Evolutionary conservation across 1,284 basidiomycete genomes (phyloP).

Genomic region (Schizophyllum commune): DNA sequence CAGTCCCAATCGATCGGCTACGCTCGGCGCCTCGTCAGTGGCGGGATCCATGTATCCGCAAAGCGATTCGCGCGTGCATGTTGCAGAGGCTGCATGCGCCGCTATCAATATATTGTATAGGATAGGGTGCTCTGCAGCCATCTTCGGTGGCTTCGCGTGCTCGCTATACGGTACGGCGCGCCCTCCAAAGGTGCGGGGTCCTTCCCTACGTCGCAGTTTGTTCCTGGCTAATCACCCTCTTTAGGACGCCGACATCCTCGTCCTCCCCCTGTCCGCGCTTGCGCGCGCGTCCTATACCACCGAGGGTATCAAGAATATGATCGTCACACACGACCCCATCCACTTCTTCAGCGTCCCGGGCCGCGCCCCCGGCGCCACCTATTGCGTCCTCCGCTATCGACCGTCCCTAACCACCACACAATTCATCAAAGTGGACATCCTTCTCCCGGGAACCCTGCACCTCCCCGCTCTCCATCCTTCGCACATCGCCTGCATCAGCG

Average conservation of each 20-base stretch:
- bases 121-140: no score
- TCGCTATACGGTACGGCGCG: constrained; percentile 17
- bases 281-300: constrained; percentile 14
- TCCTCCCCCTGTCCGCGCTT: constrained; percentile 25
- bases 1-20: no score
- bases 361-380: constrained; percentile 30
- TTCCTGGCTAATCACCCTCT: background rate
- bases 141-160: constrained; percentile 22
- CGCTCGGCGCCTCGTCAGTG: no score
- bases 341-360: constrained; percentile 34
- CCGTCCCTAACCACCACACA: background rate
- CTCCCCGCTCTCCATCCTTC: constrained; percentile 30
- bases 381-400: constrained; percentile 34
- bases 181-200: constrained; percentile 16
- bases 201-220: background rate
- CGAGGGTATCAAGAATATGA: constrained; percentile 34
- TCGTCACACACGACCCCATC: constrained; percentile 23
- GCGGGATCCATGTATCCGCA: no score
- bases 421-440: constrained; percentile 45
- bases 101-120: no score
- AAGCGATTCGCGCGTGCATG: no score
- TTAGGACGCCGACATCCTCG: constrained; percentile 46
- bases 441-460: constrained; percentile 36
- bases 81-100: constrained; percentile 21
- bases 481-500: constrained; percentile 18